Evolutionary conservation across 139 green algal genomes (phyloP), one percentile per base, ranked within the genome.

Genomic region (Zygnema circumcarinatum): DNA sequence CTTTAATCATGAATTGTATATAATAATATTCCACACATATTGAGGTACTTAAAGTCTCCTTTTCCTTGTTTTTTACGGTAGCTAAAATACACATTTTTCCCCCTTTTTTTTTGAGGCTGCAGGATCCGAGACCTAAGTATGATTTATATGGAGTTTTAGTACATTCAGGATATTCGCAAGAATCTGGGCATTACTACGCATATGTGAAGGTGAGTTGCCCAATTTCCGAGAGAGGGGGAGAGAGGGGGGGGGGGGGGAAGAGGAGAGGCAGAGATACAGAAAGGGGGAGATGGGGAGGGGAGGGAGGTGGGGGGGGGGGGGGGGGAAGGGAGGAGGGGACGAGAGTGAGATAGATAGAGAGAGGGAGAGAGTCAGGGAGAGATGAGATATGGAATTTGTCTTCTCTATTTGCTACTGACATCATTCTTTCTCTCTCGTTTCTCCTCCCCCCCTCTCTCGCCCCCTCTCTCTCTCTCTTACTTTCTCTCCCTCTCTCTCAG

Each of bases 111-210:
- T 38, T 38, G 22, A 33, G 0, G 1, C 52, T 40, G 29, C 76
- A 88, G 79, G 85, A 90, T 62, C 29, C 56, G 25, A 22, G 38
- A 2, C 85, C 85, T 21, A 38, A 90, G 76, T 98, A 98, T 83
- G 90, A 95, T 72, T 92, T 98, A 78, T 98, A 96, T 81, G 95
- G 83, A 1, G 94, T 98, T 69, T 88, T 98, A 16, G 96, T 98
- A 25, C 96, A 98, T 84, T 85, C 91, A 3, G 96, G 96, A 0
- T 92, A 95, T 90, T 93, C 81, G 32, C 86, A 97, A 85, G 94
- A 97, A 89, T 94, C 86, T 29, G 96, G 96, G 1, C 96, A 98
- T 90, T 98, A 98, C 89, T 95, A 94, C 86, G 94, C 89, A 74
- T 98, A 95, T 82, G 94, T 98, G 32, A 95, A 95, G 52, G 87